Evolutionary conservation across 164 flowering plant species (phyloP).

Genomic region (Sedum album): DNA sequence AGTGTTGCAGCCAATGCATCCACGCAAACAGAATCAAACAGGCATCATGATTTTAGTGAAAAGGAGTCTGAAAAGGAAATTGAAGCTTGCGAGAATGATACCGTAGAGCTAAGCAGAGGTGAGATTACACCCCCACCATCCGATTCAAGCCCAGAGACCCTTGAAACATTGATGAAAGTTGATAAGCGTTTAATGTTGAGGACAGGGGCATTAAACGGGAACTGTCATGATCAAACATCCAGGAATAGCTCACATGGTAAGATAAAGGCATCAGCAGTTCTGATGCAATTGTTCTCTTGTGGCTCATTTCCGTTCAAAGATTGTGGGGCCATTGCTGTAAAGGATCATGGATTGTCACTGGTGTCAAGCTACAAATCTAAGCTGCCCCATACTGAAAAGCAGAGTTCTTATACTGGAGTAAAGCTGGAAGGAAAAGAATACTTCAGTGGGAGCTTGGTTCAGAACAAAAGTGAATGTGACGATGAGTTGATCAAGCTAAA

Average conservation of each 20-base stretch:
- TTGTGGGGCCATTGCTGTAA: conserved; percentile 43
- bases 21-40: conserved; percentile 72
- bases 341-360: conserved; percentile 50
- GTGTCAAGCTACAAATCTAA: conserved; percentile 41
- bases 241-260: conserved; percentile 31
- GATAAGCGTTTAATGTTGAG: conserved; percentile 38
- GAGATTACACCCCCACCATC: conserved; percentile 94
- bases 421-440: conserved; percentile 73
- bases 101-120: conserved; percentile 51
- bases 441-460: conserved; percentile 88
- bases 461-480: conserved; percentile 42
- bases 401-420: conserved; percentile 19
- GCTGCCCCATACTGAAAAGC: conserved; percentile 36
- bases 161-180: conserved; percentile 72
- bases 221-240: conserved; percentile 23
- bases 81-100: conserved; percentile 12
- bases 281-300: conserved; percentile 86
- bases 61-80: conserved; percentile 12
- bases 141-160: conserved; percentile 84
- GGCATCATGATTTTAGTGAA: conserved; percentile 27
- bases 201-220: not conserved
- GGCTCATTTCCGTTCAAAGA: conserved; percentile 71
- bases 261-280: conserved; percentile 55
- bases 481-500: conserved; percentile 38
- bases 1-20: conserved; percentile 67